These are phyloP conservation scores for Pulveroboletus sp. DNA, from an alignment of 768 basidiomycete species.

Conservation along the genomic window DNA sequence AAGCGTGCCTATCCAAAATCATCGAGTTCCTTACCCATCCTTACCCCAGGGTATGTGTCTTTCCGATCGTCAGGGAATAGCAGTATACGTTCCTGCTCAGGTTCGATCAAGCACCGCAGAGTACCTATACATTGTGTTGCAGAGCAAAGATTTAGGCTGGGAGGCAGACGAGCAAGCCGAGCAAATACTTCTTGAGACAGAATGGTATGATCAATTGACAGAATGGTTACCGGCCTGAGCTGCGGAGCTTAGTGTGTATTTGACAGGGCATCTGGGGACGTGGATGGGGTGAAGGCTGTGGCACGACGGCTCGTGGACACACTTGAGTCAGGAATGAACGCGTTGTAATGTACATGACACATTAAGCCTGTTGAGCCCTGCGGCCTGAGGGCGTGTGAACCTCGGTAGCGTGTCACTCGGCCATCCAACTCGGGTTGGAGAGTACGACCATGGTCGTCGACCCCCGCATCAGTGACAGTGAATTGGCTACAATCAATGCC, in stretches of 20 bases:
- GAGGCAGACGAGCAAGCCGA: constrained; percentile 61
- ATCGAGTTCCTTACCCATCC: constrained; percentile 66
- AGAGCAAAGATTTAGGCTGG: constrained; percentile 59
- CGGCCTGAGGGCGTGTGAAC: constrained; percentile 22
- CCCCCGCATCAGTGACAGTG: constrained; percentile 64
- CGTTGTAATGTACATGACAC: constrained; percentile 14
- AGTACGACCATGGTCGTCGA: constrained; percentile 35
- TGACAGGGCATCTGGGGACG: constrained; percentile 47
- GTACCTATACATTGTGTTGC: constrained; percentile 71
- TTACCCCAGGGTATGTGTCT: constrained; percentile 66
- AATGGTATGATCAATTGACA: constrained; percentile 52
- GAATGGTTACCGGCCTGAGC: constrained; percentile 3
- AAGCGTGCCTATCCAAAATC: constrained; percentile 42
- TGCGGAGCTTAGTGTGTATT: constrained; percentile 28
- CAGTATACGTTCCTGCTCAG: constrained; percentile 35
- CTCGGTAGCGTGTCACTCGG: constrained; percentile 1
- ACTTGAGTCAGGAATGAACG: constrained; percentile 31
- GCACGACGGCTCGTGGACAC: constrained; percentile 39
- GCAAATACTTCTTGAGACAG: constrained; percentile 71
- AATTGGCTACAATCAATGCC: constrained; percentile 77
- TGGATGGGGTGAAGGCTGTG: constrained; percentile 34
- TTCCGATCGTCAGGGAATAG: constrained; percentile 8
- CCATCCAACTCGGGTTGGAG: constrained; percentile 9
- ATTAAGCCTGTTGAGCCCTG: not conserved
- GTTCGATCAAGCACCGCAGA: constrained; percentile 79